Base-by-base conservation (phyloP, 768 basidiomycete genomes). In the Strobilomyces confusus region DNA sequence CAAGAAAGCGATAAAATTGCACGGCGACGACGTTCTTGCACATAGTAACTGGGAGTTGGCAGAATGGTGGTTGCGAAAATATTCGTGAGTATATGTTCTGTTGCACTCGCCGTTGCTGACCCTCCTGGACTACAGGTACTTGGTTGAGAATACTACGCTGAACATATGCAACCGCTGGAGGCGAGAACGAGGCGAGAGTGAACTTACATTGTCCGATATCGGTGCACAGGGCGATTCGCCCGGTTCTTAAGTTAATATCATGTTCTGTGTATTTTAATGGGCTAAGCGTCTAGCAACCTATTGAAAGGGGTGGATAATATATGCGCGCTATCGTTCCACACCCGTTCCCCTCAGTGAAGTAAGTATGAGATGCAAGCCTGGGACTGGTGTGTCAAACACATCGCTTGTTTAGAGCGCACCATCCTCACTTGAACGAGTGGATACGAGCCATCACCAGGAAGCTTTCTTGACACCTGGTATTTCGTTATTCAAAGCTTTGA, bases 11-110 rank as follows among this genome's bases (percentile, higher is more conserved):
- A 77, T 90, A 13, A 86, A 80, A 3, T 79, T 95, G 41, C 93
- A 97, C 54, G 92, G 92, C 13, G 90, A 95, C 59, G 94, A 98
- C 62, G 88, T 93, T 20, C 76, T 97, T n/a, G 84, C 86, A 4
- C 91, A 95, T 60, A 75, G 72, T 40, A 94, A 91, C 62, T 97
- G 94, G 92, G 95, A 98, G 70, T 77, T 97, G 37, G 76, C 79
- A 15, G 92, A 94, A 63, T 75, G 77, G 48, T 97, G 92, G 83
- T 75, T 97, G 42, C 79, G 82, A 52, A 82, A 88, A 70, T 95
- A 89, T 59, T 84, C 84, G 93, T 92, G 45, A 47, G 58, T 19
- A 26, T 25, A 15, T 20, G 5, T 22, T 33, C 14, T 25, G 22
- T 25, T 23, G 37, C 14, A 12, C 13, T 47, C 14, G 15, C 36